A percentile compares a stretch with the other conserved stretches of the same genome.
phyloP scores from a whole-genome alignment of 495 filamentous ascomycete species.

The Arthonia radiata region DNA sequence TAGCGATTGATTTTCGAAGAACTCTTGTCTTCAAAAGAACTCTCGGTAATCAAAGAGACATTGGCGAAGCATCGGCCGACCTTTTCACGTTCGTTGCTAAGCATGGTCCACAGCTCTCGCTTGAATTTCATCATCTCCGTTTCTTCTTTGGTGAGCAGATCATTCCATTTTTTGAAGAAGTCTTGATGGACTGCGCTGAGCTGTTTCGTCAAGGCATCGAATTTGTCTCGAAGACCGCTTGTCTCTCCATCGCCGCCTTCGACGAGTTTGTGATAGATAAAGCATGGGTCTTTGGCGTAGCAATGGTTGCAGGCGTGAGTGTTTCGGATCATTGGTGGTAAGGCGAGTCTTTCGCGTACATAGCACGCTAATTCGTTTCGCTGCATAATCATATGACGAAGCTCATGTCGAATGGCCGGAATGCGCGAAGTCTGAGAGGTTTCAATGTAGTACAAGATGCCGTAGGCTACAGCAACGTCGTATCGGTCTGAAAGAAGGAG shows the following conservation, averaged over 20 bases:
- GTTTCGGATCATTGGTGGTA: constrained; percentile 69
- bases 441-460: constrained; percentile 86
- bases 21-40: constrained; percentile 36
- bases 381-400: constrained; percentile 86
- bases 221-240: constrained; percentile 48
- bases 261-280: constrained; percentile 79
- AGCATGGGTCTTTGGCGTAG: constrained; percentile 70
- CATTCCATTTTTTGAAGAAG: constrained; percentile 90
- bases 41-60: constrained; percentile 57
- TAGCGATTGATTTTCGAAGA: constrained; percentile 73
- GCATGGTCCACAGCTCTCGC: constrained; percentile 83
- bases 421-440: constrained; percentile 64
- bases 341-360: constrained; percentile 49
- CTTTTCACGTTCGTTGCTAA: constrained; percentile 68
- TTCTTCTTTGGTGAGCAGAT: constrained; percentile 80
- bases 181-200: constrained; percentile 44
- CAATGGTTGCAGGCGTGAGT: constrained; percentile 54
- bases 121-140: constrained; percentile 60
- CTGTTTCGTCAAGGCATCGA: constrained; percentile 48
- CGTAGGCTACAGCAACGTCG: constrained; percentile 69
- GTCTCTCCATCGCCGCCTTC: constrained; percentile 60
- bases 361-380: constrained; percentile 75
- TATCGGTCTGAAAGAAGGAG: constrained; percentile 83
- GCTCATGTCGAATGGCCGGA: constrained; percentile 56
- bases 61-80: constrained; percentile 53